These are phyloP conservation scores for Podila clonocystis DNA, from an alignment of 192 early-diverging fungal genomes.

Conservation along the genomic window DNA sequence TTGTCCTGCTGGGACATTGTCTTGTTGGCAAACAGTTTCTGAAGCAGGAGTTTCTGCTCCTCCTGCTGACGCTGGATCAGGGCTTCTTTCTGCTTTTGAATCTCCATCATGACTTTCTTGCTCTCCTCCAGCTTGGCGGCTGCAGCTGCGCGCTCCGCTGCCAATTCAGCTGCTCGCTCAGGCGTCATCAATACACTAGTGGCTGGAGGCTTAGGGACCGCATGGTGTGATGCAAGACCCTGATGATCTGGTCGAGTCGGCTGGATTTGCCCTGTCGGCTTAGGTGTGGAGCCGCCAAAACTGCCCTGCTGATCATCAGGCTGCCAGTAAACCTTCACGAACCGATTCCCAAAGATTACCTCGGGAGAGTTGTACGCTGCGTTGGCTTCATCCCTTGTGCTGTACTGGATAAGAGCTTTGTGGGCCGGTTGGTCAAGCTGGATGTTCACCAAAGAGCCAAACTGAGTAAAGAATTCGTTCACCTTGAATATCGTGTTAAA, in stretches of 20 bases:
- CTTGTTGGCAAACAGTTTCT: conserved; percentile 63
- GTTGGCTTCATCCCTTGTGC: conserved; percentile 66
- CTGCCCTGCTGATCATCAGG: conserved; percentile 53
- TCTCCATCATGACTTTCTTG: conserved; percentile 59
- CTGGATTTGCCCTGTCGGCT: conserved; percentile 39
- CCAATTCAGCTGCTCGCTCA: conserved; percentile 54
- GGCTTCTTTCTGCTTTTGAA: conserved; percentile 67
- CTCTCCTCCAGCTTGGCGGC: conserved; percentile 60
- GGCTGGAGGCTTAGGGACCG: conserved; percentile 30
- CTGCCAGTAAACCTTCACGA: conserved; percentile 88
- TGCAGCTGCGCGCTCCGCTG: conserved; percentile 57
- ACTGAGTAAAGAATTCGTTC: conserved; percentile 81
- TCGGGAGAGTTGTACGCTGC: conserved; percentile 79
- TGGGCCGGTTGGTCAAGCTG: conserved; percentile 62
- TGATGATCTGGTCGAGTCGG: conserved; percentile 11
- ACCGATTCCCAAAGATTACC: conserved; percentile 85
- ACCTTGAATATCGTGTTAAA: conserved; percentile 73
- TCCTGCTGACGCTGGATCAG: conserved; percentile 71
- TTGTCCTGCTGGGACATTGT: conserved; percentile 56
- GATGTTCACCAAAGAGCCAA: conserved; percentile 81
- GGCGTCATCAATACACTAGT: conserved; percentile 54
- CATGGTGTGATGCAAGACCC: background rate
- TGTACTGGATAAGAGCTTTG: conserved; percentile 74
- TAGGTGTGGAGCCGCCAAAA: conserved; percentile 24
- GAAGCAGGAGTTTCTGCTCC: conserved; percentile 68